Base-by-base conservation (phyloP, 2,329 filamentous ascomycete genomes). In the Neofusicoccum ribis region DNA sequence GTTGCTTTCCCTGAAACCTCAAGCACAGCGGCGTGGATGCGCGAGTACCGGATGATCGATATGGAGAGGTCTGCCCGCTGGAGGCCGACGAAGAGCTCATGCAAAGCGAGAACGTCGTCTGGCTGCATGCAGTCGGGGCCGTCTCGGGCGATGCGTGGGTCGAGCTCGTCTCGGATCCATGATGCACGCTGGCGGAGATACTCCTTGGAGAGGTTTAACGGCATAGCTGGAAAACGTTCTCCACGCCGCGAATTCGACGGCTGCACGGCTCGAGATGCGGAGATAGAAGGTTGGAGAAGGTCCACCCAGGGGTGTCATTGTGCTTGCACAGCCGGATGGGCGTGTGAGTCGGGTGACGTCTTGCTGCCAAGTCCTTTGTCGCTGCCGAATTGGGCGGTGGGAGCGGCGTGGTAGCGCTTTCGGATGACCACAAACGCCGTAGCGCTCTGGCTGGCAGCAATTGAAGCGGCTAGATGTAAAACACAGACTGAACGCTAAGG, bases 161-260 rank as follows among this genome's bases (percentile, higher is more conserved):
- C 82, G 15, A 84, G 78, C 5, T 78, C 76, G 69, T 83, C 80
- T 41, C 82, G 80, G 59, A 84, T 82, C 80, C 81, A 82, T 37
- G 70, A 71, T 3, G 79, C 72, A 49, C 78, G 70, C 20, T 73
- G 65, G 43, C 72, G 77, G 50, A 83, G 76, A 6, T 23, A 6
- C 14, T 59, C 63, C 23, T 60, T 59, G 52, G 52, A 50, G 36
- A 50, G 39, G 52, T 50, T 49, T 11, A 37, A 34, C 6, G 63
- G 8, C 63, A 65, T 65, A 14, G n/a, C 23, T 11, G 39, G 15
- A 23, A 12, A 3, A 23, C 36, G 20, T 1, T 4, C n/a, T 15
- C 17, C 17, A 34, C 39, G 54, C 41, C 15, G 54, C n/a, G 15
- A 8, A 14, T 20, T 44, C 31, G 54, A 20, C 15, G 39, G 9